These are phyloP conservation scores for Backusella mclennaniae DNA, from an alignment of 192 early-diverging fungal species.

Conservation along the genomic window DNA sequence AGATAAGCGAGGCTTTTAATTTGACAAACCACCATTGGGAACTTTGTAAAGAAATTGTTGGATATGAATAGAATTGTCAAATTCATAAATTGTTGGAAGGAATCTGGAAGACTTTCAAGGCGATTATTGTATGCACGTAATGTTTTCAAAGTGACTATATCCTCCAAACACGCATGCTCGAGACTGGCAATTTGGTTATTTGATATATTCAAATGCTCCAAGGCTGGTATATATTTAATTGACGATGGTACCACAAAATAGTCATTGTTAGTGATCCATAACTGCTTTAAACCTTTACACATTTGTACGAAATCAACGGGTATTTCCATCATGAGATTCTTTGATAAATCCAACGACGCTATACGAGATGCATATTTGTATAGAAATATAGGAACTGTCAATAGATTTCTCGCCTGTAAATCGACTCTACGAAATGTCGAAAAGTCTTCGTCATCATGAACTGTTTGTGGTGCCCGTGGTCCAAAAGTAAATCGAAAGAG, in stretches of 20 bases:
- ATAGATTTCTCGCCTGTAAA: constrained; percentile 66
- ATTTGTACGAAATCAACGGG: constrained; percentile 80
- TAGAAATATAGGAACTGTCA: constrained; percentile 77
- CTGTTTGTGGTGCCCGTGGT: constrained; percentile 35
- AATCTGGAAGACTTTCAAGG: constrained; percentile 65
- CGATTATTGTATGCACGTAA: constrained; percentile 74
- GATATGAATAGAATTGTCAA: constrained; percentile 72
- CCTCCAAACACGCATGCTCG: constrained; percentile 56
- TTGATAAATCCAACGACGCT: constrained; percentile 73
- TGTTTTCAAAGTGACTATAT: constrained; percentile 53
- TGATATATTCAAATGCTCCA: constrained; percentile 76
- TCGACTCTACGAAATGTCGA: constrained; percentile 59
- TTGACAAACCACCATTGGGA: constrained; percentile 64
- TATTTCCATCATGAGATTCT: constrained; percentile 78
- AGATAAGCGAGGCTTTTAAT: constrained; percentile 64
- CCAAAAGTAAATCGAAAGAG: constrained; percentile 75
- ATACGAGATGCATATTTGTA: constrained; percentile 71
- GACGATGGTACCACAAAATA: constrained; percentile 65
- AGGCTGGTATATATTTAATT: constrained; percentile 54
- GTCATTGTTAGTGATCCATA: constrained; percentile 71
- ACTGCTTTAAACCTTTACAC: constrained; percentile 62
- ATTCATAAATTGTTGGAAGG: constrained; percentile 49
- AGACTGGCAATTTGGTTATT: constrained; percentile 71
- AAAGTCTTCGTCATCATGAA: constrained; percentile 41
- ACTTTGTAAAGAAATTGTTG: constrained; percentile 72